Conservation (phyloP, 805 yeast genomes). For the Priceomyces medius region DNA sequence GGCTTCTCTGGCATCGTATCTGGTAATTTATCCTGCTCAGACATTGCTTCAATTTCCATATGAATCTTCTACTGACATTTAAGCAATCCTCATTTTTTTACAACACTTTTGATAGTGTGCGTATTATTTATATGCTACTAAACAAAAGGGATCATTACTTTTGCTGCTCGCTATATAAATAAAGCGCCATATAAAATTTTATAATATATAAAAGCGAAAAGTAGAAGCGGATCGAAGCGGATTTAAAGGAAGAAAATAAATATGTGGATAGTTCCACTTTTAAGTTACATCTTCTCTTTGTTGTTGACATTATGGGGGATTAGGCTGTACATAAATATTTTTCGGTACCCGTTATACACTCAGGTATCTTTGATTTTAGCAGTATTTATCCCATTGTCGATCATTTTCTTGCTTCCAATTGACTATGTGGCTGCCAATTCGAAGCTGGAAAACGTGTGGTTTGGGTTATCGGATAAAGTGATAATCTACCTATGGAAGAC, state of each 20-base stretch:
- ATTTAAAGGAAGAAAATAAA: neutral
- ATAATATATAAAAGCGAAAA: neutral
- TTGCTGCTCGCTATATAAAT: neutral
- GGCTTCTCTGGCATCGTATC: neutral
- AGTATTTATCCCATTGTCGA: slow-evolving; percentile 72
- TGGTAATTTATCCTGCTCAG: slow-evolving; percentile 2
- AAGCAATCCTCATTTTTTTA: neutral
- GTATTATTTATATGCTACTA: neutral
- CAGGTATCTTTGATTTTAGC: slow-evolving; percentile 53
- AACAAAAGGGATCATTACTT: neutral
- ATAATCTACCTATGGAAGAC: slow-evolving; percentile 66
- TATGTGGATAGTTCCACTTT: slow-evolving; percentile 27
- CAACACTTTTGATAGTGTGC: neutral
- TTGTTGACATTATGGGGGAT: slow-evolving; percentile 31
- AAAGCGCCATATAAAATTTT: neutral
- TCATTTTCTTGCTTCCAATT: slow-evolving; percentile 69
- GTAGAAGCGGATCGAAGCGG: neutral
- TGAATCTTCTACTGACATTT: neutral
- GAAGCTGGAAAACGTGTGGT: slow-evolving; percentile 35
- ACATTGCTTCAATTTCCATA: neutral
- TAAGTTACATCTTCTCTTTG: slow-evolving; percentile 29
- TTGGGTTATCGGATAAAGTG: slow-evolving; percentile 45
- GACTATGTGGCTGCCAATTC: slow-evolving; percentile 62
- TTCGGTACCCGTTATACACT: slow-evolving; percentile 39
- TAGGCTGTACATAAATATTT: slow-evolving; percentile 34